Base-by-base conservation (phyloP, 805 yeast genomes). In the Yarrowia sp. region DNA sequence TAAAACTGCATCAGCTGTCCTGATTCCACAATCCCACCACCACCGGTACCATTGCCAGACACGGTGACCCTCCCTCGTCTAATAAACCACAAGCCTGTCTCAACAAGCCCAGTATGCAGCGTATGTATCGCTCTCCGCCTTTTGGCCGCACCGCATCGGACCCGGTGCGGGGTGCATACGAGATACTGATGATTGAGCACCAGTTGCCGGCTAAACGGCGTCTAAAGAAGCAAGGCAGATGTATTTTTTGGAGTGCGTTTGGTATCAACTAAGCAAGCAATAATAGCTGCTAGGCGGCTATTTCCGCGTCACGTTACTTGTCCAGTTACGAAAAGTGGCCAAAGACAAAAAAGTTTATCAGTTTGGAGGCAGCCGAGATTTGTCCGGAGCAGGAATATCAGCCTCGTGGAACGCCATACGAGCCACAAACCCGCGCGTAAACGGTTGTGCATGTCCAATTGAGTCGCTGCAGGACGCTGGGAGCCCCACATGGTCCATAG, bases 111-210 rank as follows among this genome's bases (percentile, higher is more conserved):
- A n/a, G n/a, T n/a, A n/a, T n/a, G n/a, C n/a, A n/a, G 6, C 14
- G 9, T 32, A 13, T 51, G 44, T 33, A 22, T 38, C 9, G 9
- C 15, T 14, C 18, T 41, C 44, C 44, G 58, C 33, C 7, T 5
- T 48, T 48, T 48, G 55, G 41, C 41, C 41, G 41, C 55, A 38
- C 45, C 44, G 60, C 60, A 51, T 38, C 60, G 60, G 60, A 28
- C 11, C 60, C 60, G 60, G 60, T 51, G 60, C 60, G 60, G 60
- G 60, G 60, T 51, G 60, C 60, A 51, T 51, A n/a, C 22, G 18
- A 35, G 38, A 22, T 22, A 3, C 28, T 22, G 28, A 22, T 22
- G 28, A 22, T 22, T 22, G 28, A 22, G 28, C 28, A 22, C 4
- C 3, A 22, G 4, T 22, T 3, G 15, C 33, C 48, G 33, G 48